Percentiles rank a stretch among this genome's conserved stretches.
Evolutionary conservation across 768 basidiomycete species (phyloP).

Genomic region (Serpula lacrymans): DNA sequence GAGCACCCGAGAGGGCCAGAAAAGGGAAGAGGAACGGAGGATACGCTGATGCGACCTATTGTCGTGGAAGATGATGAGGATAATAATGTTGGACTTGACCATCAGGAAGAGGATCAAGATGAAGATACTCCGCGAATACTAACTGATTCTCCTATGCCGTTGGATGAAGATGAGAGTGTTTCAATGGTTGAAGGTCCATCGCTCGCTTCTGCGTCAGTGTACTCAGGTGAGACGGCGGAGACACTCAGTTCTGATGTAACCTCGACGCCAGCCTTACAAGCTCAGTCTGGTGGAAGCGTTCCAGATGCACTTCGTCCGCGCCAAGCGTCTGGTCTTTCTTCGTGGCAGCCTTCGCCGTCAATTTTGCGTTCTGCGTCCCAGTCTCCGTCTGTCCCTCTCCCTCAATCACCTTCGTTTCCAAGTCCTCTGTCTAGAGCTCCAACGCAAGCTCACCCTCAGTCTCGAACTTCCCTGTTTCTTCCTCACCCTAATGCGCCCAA

Average conservation of each 20-base stretch:
- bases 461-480: conserved; percentile 43
- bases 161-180: conserved; percentile 1
- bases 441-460: conserved; percentile 20
- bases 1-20: too few relatives aligned
- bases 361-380: conserved; percentile 13
- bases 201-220: neutral
- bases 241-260: too few relatives aligned
- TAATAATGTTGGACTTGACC: conserved; percentile 17
- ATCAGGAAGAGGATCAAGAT: conserved; percentile 11
- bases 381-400: conserved; percentile 14
- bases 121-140: neutral
- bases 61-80: conserved; percentile 16
- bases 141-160: neutral
- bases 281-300: too few relatives aligned
- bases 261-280: too few relatives aligned
- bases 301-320: too few relatives aligned
- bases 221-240: too few relatives aligned
- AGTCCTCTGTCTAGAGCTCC: conserved; percentile 18
- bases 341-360: conserved; percentile 12
- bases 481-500: conserved; percentile 58
- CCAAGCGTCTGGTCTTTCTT: too few relatives aligned
- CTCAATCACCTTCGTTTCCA: conserved; percentile 9
- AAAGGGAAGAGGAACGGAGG: too few relatives aligned
- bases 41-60: conserved; percentile 7
- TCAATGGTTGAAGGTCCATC: neutral